Base-by-base conservation (phyloP, 176 grass and related monocot genomes). In the Ensete ventricosum region DNA sequence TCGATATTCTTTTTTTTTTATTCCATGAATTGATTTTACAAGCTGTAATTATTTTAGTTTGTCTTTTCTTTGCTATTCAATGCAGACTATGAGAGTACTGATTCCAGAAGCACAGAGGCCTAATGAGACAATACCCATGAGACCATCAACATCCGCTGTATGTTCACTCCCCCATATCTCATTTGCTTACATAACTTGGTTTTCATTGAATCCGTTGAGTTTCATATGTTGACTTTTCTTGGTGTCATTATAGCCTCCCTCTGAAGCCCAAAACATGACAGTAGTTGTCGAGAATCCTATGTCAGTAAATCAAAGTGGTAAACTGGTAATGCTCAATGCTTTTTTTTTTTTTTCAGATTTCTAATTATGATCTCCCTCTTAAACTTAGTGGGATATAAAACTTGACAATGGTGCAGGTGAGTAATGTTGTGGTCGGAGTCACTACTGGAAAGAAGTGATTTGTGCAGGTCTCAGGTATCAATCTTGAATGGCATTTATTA, bases 261-360 rank as follows among this genome's bases (percentile, higher is more conserved):
- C 70, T 17, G 84, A 84, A 50, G 64, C 80, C 9, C 85, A 86
- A 76, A 91, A 79, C 25, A 74, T 83, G 62, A 96, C 92, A 59
- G 87, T 92, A 68, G 89, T 96, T 9, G 89, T 96, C n/a, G 92
- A 96, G 80, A 96, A 96, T 63, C 92, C 87, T 58, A 96, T 92
- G 89, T 89, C 92, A 43, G 68, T 96, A 76, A 87, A 92, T 76
- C 87, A 88, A 79, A 87, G 85, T 57, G 92, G 89, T 24, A 96
- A 92, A 81, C 52, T 96, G 92, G 92, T 96, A 82, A 90, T 62
- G 54, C 2, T 34, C 3, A 21, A 72, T 52, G 70, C 43, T 12
- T 4, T 12, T 86, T 63, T 69, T 14, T 73, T 2, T 23, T 23
- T 43, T 43, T 43, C 0, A 3, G 34, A 43, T 43, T 43, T 43